Base-by-base conservation (phyloP, 2,329 filamentous ascomycete species). In the Aspergillus niger region DNA sequence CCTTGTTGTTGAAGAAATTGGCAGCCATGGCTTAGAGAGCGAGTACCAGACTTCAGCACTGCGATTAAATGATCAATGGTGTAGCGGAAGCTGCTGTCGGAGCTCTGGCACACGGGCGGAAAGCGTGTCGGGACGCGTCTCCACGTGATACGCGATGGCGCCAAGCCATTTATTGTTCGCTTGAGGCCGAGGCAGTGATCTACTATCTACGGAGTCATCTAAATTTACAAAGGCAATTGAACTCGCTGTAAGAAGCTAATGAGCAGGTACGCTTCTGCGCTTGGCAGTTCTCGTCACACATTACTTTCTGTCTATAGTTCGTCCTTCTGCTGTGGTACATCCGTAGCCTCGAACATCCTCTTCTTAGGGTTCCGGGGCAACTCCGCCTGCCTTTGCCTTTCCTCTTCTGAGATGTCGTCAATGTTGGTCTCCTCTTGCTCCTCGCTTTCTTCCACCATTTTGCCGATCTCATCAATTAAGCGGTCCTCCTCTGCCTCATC, bases 1-100 rank as follows among this genome's bases (percentile, higher is more conserved):
- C 94, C 79, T 96, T 97, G 71, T 97, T 85, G 76, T 96, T 94
- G 79, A 99, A 99, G 78, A 99, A 99, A 74, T 86, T 93, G 53
- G 92, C 87, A 90, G 97, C 75, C 77, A 79, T 10, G 26, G 32
- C 55, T 50, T 20, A 5, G 56, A 39, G 15, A 17, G 30, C 11
- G 24, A 36, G 51, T 38, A 26, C 28, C 26, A 36, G 54, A 50
- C 32, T 38, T 10, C 22, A 44, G 47, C 50, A 47, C 3, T 24
- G 20, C 22, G 49, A 41, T 26, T 41, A 11, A 11, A 8, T 26
- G n/a, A 15, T 41, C 3, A 41, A 54, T 30, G 32, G 51, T 54
- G 22, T 39, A 55, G 22, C 24, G 8, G 36, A 43, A 28, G 52
- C 36, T 30, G 43, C 50, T 44, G 17, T 41, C 30, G 57, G 49